Evolutionary conservation across 495 filamentous ascomycete genomes (phyloP).

Genomic region (Cudoniella acicularis): DNA sequence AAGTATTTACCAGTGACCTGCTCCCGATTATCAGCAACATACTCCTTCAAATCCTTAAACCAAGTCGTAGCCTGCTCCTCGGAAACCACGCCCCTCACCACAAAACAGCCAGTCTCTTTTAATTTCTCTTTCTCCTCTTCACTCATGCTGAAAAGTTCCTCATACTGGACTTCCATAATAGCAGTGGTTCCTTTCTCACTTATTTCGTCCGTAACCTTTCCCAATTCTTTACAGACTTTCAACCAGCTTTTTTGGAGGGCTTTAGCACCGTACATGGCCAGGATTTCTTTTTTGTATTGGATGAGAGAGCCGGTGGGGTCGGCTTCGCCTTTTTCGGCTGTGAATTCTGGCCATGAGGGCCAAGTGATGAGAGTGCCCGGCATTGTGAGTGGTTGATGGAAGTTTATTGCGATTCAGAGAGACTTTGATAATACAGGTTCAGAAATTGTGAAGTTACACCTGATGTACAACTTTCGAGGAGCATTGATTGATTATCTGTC

Average conservation of each 20-base stretch:
- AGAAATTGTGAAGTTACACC: not conserved
- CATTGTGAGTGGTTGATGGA: not conserved
- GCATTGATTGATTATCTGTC: not conserved
- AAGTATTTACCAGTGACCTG: not conserved
- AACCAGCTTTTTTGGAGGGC: conserved; percentile 8
- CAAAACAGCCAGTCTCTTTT: not conserved
- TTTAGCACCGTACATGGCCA: not conserved
- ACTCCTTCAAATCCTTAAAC: conserved; percentile 6
- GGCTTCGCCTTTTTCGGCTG: not conserved
- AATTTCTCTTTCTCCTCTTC: not conserved
- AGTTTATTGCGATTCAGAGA: not conserved
- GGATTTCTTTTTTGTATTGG: not conserved
- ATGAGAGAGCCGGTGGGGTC: not conserved
- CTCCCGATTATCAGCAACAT: conserved; percentile 5
- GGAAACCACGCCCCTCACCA: not conserved
- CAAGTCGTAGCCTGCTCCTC: not conserved
- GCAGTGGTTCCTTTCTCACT: conserved; percentile 1
- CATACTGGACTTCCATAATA: conserved; percentile 5
- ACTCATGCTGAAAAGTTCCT: not conserved
- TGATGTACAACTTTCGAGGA: not conserved
- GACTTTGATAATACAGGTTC: no score
- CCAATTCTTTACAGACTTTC: conserved; percentile 10
- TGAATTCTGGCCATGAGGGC: not conserved
- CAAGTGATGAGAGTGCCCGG: not conserved
- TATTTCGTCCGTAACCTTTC: conserved; percentile 10